phyloP scores from a whole-genome alignment of 352 stramenopile genomes.

The Thalassiosira mediterranea region DNA sequence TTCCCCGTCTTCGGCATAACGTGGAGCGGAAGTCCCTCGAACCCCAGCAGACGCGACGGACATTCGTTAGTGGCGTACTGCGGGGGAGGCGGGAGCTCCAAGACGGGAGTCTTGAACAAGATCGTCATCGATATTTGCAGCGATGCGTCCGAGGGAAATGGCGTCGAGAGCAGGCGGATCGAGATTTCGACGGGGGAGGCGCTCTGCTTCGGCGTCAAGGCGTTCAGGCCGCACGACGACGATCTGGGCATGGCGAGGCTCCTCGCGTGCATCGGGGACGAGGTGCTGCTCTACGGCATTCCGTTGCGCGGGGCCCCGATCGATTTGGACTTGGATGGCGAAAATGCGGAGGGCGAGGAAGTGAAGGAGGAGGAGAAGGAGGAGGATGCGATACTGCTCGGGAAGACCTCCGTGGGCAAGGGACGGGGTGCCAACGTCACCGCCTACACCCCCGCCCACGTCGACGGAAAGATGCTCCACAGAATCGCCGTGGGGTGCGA shows the following conservation, averaged over 20 bases:
- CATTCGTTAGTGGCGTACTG: conserved; percentile 71
- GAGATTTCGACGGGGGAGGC: conserved; percentile 64
- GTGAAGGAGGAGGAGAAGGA: conserved; percentile 5
- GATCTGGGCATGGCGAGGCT: conserved; percentile 24
- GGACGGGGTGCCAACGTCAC: conserved; percentile 41
- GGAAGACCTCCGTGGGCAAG: conserved; percentile 31
- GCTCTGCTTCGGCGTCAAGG: conserved; percentile 60
- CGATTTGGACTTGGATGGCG: not conserved
- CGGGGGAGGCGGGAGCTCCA: conserved; percentile 72
- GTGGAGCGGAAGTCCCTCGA: conserved; percentile 57
- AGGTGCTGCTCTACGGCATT: conserved; percentile 54
- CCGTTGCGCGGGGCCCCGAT: not conserved
- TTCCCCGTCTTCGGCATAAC: conserved; percentile 73
- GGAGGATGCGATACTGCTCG: conserved; percentile 27
- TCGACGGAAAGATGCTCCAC: conserved; percentile 21
- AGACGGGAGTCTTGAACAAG: conserved; percentile 76
- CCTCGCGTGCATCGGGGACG: conserved; percentile 48
- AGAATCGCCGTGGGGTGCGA: conserved; percentile 74
- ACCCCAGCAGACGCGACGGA: conserved; percentile 18
- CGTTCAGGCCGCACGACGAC: conserved; percentile 47
- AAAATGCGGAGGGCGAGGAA: not conserved
- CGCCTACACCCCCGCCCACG: conserved; percentile 21
- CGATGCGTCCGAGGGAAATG: not conserved
- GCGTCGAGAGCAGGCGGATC: conserved; percentile 2
- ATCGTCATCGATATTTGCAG: conserved; percentile 41